phyloP scores from a whole-genome alignment of 2,329 filamentous ascomycete genomes.

The Chlorencoelia australis region DNA sequence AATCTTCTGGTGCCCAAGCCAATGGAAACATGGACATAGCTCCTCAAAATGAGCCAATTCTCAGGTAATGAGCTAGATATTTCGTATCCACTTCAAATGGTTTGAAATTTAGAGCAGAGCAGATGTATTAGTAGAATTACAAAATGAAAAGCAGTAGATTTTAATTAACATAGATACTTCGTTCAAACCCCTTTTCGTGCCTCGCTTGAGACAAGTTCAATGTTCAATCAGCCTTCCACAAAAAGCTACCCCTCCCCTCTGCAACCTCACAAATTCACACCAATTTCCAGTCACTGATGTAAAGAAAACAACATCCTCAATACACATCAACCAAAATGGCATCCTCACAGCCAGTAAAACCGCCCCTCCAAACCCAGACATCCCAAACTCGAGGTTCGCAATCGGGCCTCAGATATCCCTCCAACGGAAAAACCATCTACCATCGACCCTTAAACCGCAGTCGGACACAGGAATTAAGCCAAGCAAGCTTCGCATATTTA shows the following conservation, averaged over 20 bases:
- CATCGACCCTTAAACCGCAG: constrained; percentile 87
- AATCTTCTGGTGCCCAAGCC: background rate
- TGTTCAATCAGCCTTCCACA: background rate
- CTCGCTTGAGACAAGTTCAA: background rate
- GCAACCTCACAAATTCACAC: no score
- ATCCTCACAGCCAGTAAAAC: constrained; percentile 25
- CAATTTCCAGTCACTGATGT: no score
- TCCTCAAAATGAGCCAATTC: background rate
- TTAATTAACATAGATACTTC: no score
- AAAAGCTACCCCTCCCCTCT: no score
- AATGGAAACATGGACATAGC: constrained; percentile 6
- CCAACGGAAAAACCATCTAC: constrained; percentile 95
- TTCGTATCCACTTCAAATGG: no score
- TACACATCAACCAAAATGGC: constrained; percentile 19
- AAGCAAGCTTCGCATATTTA: constrained; percentile 89
- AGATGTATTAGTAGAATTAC: no score
- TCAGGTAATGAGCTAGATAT: no score
- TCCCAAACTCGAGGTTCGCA: constrained; percentile 25
- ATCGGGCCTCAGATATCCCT: constrained; percentile 72
- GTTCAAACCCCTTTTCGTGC: no score
- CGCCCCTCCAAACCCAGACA: constrained; percentile 15
- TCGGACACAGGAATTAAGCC: constrained; percentile 79
- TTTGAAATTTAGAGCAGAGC: no score
- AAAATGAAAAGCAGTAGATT: no score
- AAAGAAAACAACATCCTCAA: no score